These are phyloP conservation scores for Umbelopsis ramanniana DNA, from an alignment of 192 early-diverging fungal genomes.

Conservation along the genomic window DNA sequence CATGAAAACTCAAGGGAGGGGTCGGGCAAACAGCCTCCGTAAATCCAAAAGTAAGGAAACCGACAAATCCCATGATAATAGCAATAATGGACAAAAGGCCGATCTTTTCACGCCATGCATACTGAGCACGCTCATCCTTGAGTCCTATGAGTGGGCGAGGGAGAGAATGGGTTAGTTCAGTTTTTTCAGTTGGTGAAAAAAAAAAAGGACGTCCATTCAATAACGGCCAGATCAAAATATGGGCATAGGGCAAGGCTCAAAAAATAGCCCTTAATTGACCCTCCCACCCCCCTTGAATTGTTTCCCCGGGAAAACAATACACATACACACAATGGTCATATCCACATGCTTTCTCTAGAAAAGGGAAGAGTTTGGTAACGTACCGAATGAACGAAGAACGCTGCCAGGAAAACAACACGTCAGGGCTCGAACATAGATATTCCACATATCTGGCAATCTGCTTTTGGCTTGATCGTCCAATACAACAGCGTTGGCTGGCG, in stretches of 20 bases:
- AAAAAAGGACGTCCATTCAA: neutral
- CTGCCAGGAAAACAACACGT: constrained; percentile 35
- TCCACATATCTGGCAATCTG: constrained; percentile 32
- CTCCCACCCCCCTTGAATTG: constrained; percentile 16
- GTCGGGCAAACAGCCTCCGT: constrained; percentile 64
- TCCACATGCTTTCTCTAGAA: neutral
- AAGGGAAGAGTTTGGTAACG: constrained; percentile 1
- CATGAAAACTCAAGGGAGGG: constrained; percentile 39
- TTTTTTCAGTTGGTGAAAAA: neutral
- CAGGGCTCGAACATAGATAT: constrained; percentile 30
- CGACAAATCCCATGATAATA: constrained; percentile 70
- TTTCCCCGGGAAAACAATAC: neutral
- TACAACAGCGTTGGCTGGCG: constrained; percentile 1
- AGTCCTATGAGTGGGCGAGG: constrained; percentile 54
- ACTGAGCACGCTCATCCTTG: constrained; percentile 58
- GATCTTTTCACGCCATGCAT: constrained; percentile 94
- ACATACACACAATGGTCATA: no score
- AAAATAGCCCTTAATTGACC: constrained; percentile 44
- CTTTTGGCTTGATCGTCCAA: constrained; percentile 3
- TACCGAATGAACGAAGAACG: constrained; percentile 31
- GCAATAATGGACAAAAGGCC: constrained; percentile 82
- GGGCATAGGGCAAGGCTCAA: constrained; percentile 43
- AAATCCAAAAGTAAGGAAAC: constrained; percentile 88
- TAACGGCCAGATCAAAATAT: constrained; percentile 48
- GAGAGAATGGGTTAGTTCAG: neutral